A percentile compares a stretch with the other conserved stretches of the same genome.
Evolutionary conservation across 163 green algal genomes (phyloP).

Genomic region (Prototheca cutis): DNA sequence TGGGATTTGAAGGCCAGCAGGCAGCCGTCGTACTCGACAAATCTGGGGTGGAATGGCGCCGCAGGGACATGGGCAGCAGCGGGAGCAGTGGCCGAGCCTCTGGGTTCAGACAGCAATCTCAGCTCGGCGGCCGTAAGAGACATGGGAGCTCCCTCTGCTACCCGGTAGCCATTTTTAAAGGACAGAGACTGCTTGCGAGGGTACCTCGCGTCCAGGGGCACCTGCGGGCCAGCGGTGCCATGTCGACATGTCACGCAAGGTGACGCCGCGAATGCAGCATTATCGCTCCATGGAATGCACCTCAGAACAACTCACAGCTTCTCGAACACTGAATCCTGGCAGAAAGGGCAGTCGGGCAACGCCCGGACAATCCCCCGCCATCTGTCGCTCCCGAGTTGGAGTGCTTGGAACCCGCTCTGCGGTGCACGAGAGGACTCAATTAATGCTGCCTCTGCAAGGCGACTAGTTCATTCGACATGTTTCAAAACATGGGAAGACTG

Average conservation of each 20-base stretch:
- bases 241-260: neutral
- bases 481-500: too few relatives aligned
- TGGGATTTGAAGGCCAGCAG: constrained; percentile 84
- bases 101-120: neutral
- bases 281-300: too few relatives aligned
- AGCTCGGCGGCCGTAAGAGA: neutral
- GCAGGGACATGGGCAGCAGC: neutral
- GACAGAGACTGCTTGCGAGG: constrained; percentile 10
- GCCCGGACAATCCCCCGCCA: too few relatives aligned
- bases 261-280: too few relatives aligned
- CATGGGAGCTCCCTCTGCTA: too few relatives aligned
- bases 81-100: neutral
- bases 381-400: too few relatives aligned
- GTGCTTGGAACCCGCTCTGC: too few relatives aligned
- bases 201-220: constrained; percentile 4
- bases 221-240: neutral
- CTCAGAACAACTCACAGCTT: constrained; percentile 35
- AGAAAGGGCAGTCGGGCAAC: constrained; percentile 41
- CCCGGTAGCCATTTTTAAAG: constrained; percentile 14
- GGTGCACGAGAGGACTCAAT: too few relatives aligned
- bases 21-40: neutral
- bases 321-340: constrained; percentile 58
- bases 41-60: too few relatives aligned
- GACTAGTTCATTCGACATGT: too few relatives aligned
- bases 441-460: too few relatives aligned